Evolutionary conservation across 169 alveolate genomes (phyloP), one percentile per base, ranked within the genome.

Genomic region (Eimeria brunetti): DNA sequence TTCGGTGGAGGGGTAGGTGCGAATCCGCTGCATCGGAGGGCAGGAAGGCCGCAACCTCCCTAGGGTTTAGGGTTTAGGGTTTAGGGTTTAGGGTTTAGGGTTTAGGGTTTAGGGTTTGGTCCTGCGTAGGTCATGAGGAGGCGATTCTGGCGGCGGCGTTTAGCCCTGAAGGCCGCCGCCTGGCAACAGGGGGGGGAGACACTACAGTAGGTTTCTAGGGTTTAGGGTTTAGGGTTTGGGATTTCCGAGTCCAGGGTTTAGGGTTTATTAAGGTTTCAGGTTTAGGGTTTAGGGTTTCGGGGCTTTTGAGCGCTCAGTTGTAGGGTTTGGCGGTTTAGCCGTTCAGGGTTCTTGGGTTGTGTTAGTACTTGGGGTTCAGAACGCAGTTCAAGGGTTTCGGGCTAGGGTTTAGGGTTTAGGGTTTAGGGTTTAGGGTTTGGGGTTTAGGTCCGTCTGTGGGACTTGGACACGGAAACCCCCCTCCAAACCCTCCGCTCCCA

Each of bases 401-500:
- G 4, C 38, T 78, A 41, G 88, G 67, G 88, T 53, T 62, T 41
- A 76, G 64, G 64, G 60, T 24, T 73, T 46, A 56, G 89, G 62
- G 83, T 53, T 53, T 49, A 33, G 46, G 58, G 53, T 76, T 58
- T 36, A 9, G 64, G 36, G 33, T 56, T 44, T 58, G 58, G 46
- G 84, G 81, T 62, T 46, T 95, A 94, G 95, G 94, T 98, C 12
- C 96, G 99, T 81, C 96, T 98, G 86, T 99, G 99, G 99, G 99
- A 98, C 96, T 97, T 99, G 95, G 91, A 95, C 91, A 98, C 99
- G 33, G 99, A 98, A 96, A 97, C 99, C 38, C 99, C 99, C 16
- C 96, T 96, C 75, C 95, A 94, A 95, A 85, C 97, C 97, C 56
- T 96, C 96, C 53, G 97, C 95, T 99, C 98, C 27, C 99, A 99